phyloP scores from a whole-genome alignment of 1,284 basidiomycete genomes.

The Boletus semigastroideus region DNA sequence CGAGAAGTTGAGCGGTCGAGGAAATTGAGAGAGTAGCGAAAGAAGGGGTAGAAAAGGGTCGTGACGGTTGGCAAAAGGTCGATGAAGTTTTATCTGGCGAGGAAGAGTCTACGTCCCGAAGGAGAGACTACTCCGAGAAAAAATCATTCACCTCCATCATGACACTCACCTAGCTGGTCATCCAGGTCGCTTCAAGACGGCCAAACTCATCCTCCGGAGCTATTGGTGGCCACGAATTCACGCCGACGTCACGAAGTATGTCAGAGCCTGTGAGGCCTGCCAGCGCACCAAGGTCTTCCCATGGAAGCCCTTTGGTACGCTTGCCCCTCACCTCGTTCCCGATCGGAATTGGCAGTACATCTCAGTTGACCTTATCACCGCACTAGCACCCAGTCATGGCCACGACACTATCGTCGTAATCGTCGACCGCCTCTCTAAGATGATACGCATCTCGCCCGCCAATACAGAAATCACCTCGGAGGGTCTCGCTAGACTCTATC shows the following conservation, averaged over 20 bases:
- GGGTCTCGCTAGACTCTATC: not conserved
- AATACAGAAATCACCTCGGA: not conserved
- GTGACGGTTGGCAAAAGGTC: too few species aligned
- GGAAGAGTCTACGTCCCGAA: slow-evolving; percentile 24
- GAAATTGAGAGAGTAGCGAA: too few species aligned
- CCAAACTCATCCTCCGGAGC: slow-evolving; percentile 1
- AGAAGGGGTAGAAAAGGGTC: too few species aligned
- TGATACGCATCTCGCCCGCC: not conserved
- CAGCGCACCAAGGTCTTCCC: slow-evolving; percentile 33
- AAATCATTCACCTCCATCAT: slow-evolving; percentile 30
- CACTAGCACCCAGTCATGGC: not conserved
- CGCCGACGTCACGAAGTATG: slow-evolving; percentile 33
- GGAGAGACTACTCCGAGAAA: slow-evolving; percentile 14
- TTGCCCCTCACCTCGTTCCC: not conserved
- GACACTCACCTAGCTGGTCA: slow-evolving; percentile 38
- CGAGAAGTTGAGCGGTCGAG: too few species aligned
- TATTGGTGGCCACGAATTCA: slow-evolving; percentile 47
- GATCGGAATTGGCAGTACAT: not conserved
- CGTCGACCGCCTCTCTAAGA: slow-evolving; percentile 1
- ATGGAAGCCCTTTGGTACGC: rapidly evolving
- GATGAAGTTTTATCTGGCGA: slow-evolving; percentile 12
- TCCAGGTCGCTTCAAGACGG: slow-evolving; percentile 40
- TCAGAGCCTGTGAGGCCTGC: slow-evolving; percentile 40
- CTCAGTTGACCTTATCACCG: not conserved
- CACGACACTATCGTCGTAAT: not conserved